These are phyloP conservation scores for Castanea mollissima DNA, from an alignment of 306 rosid species.

Conservation along the genomic window DNA sequence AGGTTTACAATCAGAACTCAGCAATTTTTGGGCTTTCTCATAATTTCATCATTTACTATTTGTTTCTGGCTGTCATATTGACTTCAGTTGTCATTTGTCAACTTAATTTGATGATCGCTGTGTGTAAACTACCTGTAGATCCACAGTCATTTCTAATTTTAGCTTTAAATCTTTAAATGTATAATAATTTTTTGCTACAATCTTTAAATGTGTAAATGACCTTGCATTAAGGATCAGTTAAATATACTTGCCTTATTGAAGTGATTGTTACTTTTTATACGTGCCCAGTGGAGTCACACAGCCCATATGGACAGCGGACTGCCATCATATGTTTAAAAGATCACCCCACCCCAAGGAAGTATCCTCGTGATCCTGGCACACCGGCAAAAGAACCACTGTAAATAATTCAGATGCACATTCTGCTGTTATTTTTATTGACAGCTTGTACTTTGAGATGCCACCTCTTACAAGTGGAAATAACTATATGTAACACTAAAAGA, in stretches of 20 bases:
- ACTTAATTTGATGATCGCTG: background rate
- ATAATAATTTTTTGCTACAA: no score
- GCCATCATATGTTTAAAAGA: constrained; percentile 66
- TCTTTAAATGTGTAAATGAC: background rate
- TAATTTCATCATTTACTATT: background rate
- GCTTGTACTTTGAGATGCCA: constrained; percentile 1
- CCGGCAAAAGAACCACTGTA: constrained; percentile 75
- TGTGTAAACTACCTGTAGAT: background rate
- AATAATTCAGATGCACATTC: constrained; percentile 17
- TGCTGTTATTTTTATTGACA: constrained; percentile 12
- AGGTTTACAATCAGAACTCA: background rate
- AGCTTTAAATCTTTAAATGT: background rate
- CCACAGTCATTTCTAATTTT: constrained; percentile 10
- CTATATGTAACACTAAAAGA: background rate
- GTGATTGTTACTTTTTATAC: background rate
- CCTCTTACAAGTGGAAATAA: background rate
- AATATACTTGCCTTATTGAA: background rate
- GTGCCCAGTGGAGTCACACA: constrained; percentile 73
- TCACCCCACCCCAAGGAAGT: constrained; percentile 62
- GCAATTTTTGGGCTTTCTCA: background rate
- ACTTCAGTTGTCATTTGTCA: background rate
- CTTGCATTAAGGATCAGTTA: background rate
- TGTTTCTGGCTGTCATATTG: background rate
- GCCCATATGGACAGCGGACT: constrained; percentile 83
- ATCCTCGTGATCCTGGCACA: constrained; percentile 85